Evolutionary conservation across 2,329 filamentous ascomycete species (phyloP), one percentile per base, ranked within the genome.

Genomic region (Apiospora saccharicola): DNA sequence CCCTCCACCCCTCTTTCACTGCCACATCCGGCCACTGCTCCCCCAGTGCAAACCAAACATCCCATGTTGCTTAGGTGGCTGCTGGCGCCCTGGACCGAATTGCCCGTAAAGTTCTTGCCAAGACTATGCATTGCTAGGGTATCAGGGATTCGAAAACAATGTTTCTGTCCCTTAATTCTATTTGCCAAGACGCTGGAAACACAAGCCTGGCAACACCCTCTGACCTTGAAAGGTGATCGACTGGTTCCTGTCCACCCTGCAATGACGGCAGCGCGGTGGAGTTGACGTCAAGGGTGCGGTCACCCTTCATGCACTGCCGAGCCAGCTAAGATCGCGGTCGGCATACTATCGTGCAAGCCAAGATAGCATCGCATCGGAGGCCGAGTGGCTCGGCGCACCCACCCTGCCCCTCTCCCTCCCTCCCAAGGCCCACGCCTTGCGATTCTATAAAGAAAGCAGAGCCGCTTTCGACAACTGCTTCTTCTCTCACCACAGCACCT

Each of bases 401-500:
- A 34, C 22, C 34, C 57, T 41, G 53, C 16, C 53, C 53, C 16
- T 53, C 16, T 53, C 24, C 13, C 51, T 53, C 49, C 49, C 49
- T 51, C 49, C 30, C 41, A 41, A 19, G 57, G 57, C 41, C 22
- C 57, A 41, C 30, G 57, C 34, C 53, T 41, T 12, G 10, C 57
- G 57, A 64, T 10, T 41, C 57, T 64, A 64, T 64, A 64, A 64
- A 64, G 57, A 34, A 64, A 64, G 22, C 57, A 64, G 57, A 64
- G 57, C 57, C 34, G 57, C 57, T 13, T 37, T 41, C 49, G 34
- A n/a, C 19, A 24, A 34, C 57, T 8, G 19, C 14, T 22, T 19
- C n/a, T 41, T 41, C 34, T 41, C 57, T 64, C 57, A 22, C 57
- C n/a, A 64, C 57, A 64, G 57, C 34, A 64, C 19, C 34, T 41